phyloP scores from a whole-genome alignment of 2,329 filamentous ascomycete species.

The Trichoderma atroviride region DNA sequence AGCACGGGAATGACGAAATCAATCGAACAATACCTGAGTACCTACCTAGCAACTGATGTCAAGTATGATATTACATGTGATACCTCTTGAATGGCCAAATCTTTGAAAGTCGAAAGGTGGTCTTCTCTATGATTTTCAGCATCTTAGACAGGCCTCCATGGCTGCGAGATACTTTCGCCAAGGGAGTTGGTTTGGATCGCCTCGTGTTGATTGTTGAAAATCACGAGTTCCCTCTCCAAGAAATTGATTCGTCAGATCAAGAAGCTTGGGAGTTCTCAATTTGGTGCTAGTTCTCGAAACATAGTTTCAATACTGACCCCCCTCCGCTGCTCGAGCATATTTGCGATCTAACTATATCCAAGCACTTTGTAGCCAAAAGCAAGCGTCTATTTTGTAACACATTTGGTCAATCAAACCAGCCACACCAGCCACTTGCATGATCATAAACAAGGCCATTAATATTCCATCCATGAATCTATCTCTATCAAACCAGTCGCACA shows the following conservation, averaged over 20 bases:
- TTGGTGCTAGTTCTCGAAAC: neutral
- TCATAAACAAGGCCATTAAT: neutral
- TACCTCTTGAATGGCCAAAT: neutral
- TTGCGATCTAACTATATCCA: neutral
- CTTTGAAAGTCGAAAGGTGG: neutral
- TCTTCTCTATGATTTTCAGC: neutral
- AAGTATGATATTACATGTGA: neutral
- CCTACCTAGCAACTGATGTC: too few relatives aligned
- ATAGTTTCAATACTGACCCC: neutral
- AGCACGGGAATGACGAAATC: neutral
- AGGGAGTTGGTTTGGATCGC: neutral
- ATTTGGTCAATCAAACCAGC: neutral
- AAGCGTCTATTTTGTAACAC: neutral
- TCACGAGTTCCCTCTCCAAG: neutral
- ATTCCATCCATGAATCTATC: slow-evolving; percentile 6
- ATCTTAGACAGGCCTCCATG: neutral
- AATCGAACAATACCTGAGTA: neutral
- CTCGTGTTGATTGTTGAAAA: neutral
- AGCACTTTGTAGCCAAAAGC: neutral
- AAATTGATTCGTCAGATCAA: neutral
- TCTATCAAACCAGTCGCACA: neutral
- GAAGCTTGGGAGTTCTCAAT: neutral
- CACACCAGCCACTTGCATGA: neutral
- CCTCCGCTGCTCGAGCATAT: neutral
- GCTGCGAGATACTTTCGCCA: neutral